These are phyloP conservation scores for Aspergillus funiculosus DNA, from an alignment of 495 filamentous ascomycete species.

Conservation along the genomic window DNA sequence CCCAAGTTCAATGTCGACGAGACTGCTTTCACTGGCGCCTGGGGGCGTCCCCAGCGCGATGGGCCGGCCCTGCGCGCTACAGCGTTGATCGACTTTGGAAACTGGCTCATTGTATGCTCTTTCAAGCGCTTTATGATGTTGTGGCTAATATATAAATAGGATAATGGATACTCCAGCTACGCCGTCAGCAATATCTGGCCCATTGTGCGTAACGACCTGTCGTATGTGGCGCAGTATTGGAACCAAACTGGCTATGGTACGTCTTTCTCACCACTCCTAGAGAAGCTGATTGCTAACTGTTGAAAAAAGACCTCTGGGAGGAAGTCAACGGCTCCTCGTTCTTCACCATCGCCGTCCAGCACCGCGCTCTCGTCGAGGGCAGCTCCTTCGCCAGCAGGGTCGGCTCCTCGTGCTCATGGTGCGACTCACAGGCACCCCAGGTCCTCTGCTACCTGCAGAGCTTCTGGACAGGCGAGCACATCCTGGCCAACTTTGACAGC, in stretches of 20 bases:
- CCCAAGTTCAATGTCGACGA: slow-evolving; percentile 53
- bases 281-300: background rate
- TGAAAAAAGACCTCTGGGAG: slow-evolving; percentile 57
- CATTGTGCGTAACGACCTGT: slow-evolving; percentile 58
- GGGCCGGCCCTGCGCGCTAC: slow-evolving; percentile 65
- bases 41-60: slow-evolving; percentile 68
- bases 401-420: slow-evolving; percentile 39
- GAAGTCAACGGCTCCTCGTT: slow-evolving; percentile 57
- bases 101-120: slow-evolving; percentile 31
- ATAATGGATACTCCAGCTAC: slow-evolving; percentile 26
- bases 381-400: slow-evolving; percentile 45
- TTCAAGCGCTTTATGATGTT: slow-evolving; percentile 10
- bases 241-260: slow-evolving; percentile 45
- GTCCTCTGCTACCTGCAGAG: slow-evolving; percentile 56
- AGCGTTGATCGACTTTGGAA: slow-evolving; percentile 43
- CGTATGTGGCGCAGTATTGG: slow-evolving; percentile 67
- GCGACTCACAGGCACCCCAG: slow-evolving; percentile 52
- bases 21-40: slow-evolving; percentile 53
- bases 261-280: background rate
- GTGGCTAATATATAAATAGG: background rate
- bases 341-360: slow-evolving; percentile 53
- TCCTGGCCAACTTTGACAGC: slow-evolving; percentile 49
- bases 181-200: slow-evolving; percentile 49
- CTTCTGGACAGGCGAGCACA: slow-evolving; percentile 59
- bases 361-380: slow-evolving; percentile 57